These are phyloP conservation scores for Polygonum maritimum DNA, from an alignment of 148 eudicot species.

Conservation along the genomic window DNA sequence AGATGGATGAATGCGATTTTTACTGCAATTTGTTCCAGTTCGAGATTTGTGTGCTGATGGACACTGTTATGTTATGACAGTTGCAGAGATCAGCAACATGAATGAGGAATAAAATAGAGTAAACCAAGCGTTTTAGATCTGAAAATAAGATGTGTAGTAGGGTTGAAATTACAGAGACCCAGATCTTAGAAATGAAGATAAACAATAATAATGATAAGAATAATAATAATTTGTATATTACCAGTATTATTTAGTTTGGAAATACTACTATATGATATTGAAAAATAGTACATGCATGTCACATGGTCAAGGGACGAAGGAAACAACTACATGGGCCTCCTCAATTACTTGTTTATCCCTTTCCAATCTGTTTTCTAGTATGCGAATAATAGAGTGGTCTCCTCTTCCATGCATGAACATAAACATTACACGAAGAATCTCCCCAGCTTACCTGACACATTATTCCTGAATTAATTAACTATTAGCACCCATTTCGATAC, in stretches of 20 bases:
- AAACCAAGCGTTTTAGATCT: background rate
- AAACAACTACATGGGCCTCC: conserved; percentile 5
- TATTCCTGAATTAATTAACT: background rate
- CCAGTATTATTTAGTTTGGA: background rate
- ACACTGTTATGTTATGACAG: no score
- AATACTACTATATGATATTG: background rate
- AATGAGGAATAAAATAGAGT: background rate
- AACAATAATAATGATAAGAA: background rate
- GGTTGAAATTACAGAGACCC: background rate
- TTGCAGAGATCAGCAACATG: no score
- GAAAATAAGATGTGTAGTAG: background rate
- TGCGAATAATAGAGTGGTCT: background rate
- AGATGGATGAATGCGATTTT: background rate
- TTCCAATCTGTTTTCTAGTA: conserved; percentile 1
- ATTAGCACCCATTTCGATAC: no score
- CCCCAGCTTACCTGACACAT: background rate
- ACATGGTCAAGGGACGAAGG: conserved; percentile 7
- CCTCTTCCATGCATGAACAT: background rate
- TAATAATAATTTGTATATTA: no score
- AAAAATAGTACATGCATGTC: background rate
- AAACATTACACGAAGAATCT: background rate
- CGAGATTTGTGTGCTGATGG: background rate
- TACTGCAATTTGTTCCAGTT: background rate
- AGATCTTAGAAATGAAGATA: background rate
- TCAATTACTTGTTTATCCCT: background rate